Base-by-base conservation (phyloP, 768 basidiomycete genomes). In the Suillus sp. region DNA sequence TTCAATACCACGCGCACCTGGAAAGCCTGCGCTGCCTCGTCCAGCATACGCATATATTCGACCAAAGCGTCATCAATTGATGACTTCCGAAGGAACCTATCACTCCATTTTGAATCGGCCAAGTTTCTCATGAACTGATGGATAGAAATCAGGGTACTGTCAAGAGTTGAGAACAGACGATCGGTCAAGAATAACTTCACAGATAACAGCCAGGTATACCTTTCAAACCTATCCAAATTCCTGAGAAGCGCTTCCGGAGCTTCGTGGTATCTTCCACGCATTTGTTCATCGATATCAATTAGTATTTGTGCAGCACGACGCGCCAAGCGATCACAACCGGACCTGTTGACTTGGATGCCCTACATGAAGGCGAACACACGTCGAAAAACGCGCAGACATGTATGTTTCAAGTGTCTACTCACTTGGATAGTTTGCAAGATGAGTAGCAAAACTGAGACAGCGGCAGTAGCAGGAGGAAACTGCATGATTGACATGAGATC, bases 351-450 rank as follows among this genome's bases (percentile, higher is more conserved):
- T 66, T 79, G 72, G 43, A 75, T 69, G 7, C 62, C 63, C 72
- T 77, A 61, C 16, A 50, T 32, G 37, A 65, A 35, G 20, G 48
- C 34, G 25, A 56, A 34, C 59, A 45, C 48, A 60, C 66, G 69
- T 45, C n/a, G 32, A 20, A 60, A n/a, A 37, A 59, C n/a, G 13
- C 59, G 32, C 38, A 63, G 20, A n/a, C 27, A 16, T 13, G 22
- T 4, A 42, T 18, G 60, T 53, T 16, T 20, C 47, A 50, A 20
- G 27, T 2, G 9, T 35, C 25, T 11, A 53, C 73, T 67, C 51
- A 81, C 83, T 74, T 84, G 79, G 25, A 82, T 70, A 0, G 80
- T 82, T 65, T 83, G 72, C 58, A 83, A 72, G 18, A 84, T 80
- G 13, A 79, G 71, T 25, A 83, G 70, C 18, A 84, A 66, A 4